A percentile compares a stretch with the other conserved stretches of the same genome.
Evolutionary conservation across 768 basidiomycete species (phyloP).

Genomic region (Hygrophorus pudorinus): DNA sequence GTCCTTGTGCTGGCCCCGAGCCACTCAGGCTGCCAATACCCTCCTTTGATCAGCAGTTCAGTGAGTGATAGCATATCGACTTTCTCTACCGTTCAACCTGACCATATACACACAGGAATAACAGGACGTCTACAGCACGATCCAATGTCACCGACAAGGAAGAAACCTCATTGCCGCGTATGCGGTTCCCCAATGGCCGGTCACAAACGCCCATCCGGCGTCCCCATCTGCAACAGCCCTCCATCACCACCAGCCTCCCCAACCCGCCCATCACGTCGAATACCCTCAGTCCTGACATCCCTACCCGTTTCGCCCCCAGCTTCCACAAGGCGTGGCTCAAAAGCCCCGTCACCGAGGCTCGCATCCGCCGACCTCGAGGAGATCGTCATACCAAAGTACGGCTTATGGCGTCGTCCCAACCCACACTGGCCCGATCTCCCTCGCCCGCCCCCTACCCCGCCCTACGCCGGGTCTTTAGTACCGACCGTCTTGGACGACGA

Average conservation of each 20-base stretch:
- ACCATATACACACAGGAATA: too few relatives aligned
- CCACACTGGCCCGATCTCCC: conserved; percentile 22
- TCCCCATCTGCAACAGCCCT: conserved; percentile 19
- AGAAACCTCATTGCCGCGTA: conserved; percentile 21
- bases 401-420: conserved; percentile 20
- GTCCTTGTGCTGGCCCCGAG: too few relatives aligned
- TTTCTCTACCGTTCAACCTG: too few relatives aligned
- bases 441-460: conserved; percentile 2
- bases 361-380: conserved; percentile 1
- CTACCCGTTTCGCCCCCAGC: too few relatives aligned
- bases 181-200: conserved; percentile 29
- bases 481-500: conserved; percentile 18
- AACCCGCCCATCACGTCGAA: too few relatives aligned
- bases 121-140: too few relatives aligned
- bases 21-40: too few relatives aligned
- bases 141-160: neutral
- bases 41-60: too few relatives aligned
- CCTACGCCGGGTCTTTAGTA: conserved; percentile 9
- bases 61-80: too few relatives aligned
- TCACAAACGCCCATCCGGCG: conserved; percentile 24
- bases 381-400: conserved; percentile 1
- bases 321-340: too few relatives aligned
- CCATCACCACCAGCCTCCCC: conserved; percentile 5
- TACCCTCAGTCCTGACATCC: too few relatives aligned
- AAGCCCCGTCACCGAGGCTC: conserved; percentile 6